Evolutionary conservation across 306 rosid genomes (phyloP).

Genomic region (Luffa acutangula): DNA sequence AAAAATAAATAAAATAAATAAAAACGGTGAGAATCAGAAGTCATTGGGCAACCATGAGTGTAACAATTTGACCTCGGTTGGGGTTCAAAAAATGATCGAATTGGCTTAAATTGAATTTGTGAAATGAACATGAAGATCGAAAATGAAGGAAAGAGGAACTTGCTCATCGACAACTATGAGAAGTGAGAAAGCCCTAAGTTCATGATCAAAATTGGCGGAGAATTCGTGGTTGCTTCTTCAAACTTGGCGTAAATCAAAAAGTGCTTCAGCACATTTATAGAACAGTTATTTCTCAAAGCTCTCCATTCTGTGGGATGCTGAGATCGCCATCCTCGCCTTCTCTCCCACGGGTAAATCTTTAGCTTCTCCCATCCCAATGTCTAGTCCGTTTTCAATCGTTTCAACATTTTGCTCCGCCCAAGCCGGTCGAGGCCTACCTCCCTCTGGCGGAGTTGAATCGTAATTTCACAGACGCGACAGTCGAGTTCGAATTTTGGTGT

Average conservation of each 20-base stretch:
- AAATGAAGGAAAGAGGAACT: constrained; percentile 13
- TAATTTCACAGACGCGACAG: too few species aligned
- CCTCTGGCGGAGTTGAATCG: too few species aligned
- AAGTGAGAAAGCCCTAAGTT: constrained; percentile 29
- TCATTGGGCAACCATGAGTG: not conserved
- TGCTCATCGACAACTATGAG: constrained; percentile 23
- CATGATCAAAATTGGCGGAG: constrained; percentile 23
- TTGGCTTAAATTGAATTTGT: not conserved
- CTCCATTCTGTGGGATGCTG: too few species aligned
- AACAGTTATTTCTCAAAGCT: not conserved
- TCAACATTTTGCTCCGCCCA: too few species aligned
- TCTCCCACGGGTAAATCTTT: too few species aligned
- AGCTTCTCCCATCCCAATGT: too few species aligned
- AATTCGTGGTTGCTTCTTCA: not conserved
- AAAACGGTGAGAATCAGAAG: not conserved
- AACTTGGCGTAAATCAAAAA: not conserved
- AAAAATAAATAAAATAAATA: too few species aligned
- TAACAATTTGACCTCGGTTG: not conserved
- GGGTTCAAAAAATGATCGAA: not conserved
- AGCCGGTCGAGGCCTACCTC: too few species aligned
- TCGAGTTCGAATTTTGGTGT: too few species aligned
- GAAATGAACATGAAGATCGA: not conserved
- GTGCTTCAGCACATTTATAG: not conserved
- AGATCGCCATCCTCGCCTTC: too few species aligned
- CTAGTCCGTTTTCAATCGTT: too few species aligned